Conservation (phyloP, 2,329 filamentous ascomycete species). For the Metarhizium humberi region DNA sequence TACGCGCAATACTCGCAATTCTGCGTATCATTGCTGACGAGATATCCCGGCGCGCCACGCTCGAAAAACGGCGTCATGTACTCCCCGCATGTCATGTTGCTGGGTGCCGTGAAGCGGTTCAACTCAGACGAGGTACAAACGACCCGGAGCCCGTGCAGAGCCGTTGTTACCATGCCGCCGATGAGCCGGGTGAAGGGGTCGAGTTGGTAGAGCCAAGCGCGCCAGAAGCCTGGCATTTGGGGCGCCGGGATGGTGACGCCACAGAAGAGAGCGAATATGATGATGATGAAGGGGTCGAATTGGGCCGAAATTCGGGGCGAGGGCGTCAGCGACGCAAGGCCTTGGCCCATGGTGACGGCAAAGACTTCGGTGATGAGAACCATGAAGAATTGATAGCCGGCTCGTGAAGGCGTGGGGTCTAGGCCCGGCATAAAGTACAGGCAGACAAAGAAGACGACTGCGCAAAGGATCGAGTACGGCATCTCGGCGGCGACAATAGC, state of each 20-base stretch:
- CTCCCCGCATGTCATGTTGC: slow-evolving; percentile 57
- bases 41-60: slow-evolving; percentile 59
- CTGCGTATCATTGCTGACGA: slow-evolving; percentile 55
- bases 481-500: slow-evolving; percentile 77
- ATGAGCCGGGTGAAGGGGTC: slow-evolving; percentile 79
- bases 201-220: slow-evolving; percentile 71
- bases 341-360: slow-evolving; percentile 70
- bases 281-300: slow-evolving; percentile 74
- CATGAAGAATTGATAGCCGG: slow-evolving; percentile 83
- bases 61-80: slow-evolving; percentile 69
- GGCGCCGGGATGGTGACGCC: slow-evolving; percentile 74
- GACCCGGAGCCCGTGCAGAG: slow-evolving; percentile 58
- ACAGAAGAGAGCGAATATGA: slow-evolving; percentile 78
- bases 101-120: slow-evolving; percentile 58
- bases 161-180: slow-evolving; percentile 69
- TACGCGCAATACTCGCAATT: slow-evolving; percentile 77
- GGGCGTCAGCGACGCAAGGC: slow-evolving; percentile 67
- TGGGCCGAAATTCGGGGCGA: slow-evolving; percentile 70
- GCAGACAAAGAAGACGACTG: slow-evolving; percentile 71
- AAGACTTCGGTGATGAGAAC: slow-evolving; percentile 77
- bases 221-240: slow-evolving; percentile 72
- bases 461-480: slow-evolving; percentile 74
- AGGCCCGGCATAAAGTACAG: slow-evolving; percentile 81
- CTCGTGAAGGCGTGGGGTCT: slow-evolving; percentile 49
- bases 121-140: slow-evolving; percentile 52